Evolutionary conservation across 352 stramenopile genomes (phyloP).

Genomic region (Globisporangium irregulare): DNA sequence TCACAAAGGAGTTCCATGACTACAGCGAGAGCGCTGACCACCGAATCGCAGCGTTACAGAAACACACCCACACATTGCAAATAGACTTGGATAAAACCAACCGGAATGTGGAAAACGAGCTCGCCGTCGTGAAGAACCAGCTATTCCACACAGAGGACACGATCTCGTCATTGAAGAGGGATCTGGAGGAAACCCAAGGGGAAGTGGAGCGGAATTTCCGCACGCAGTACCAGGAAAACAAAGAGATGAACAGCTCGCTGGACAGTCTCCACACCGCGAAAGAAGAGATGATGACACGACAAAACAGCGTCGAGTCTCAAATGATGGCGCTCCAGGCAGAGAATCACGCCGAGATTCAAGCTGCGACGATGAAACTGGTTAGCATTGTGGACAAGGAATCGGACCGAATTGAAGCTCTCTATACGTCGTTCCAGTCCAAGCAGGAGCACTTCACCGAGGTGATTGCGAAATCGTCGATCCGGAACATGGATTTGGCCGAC

Average conservation of each 20-base stretch:
- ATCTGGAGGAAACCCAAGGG: constrained; percentile 56
- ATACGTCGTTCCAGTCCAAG: constrained; percentile 76
- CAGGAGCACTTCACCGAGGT: constrained; percentile 81
- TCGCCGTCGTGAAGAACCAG: constrained; percentile 65
- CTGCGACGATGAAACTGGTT: constrained; percentile 56
- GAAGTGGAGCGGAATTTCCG: constrained; percentile 58
- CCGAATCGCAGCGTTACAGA: constrained; percentile 37
- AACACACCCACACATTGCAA: constrained; percentile 35
- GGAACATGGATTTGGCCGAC: constrained; percentile 77
- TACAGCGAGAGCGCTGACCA: constrained; percentile 44
- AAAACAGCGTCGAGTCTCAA: constrained; percentile 57
- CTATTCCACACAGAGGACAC: constrained; percentile 75
- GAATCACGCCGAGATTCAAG: constrained; percentile 72
- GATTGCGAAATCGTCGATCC: constrained; percentile 68
- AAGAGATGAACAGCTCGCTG: constrained; percentile 35
- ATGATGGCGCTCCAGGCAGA: constrained; percentile 70
- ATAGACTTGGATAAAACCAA: constrained; percentile 46
- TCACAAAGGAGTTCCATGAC: constrained; percentile 44
- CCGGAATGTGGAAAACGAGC: constrained; percentile 58
- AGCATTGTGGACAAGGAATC: constrained; percentile 80
- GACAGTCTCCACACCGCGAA: constrained; percentile 40
- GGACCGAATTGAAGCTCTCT: constrained; percentile 75
- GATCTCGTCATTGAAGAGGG: constrained; percentile 49
- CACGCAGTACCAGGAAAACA: constrained; percentile 57
- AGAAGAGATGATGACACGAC: constrained; percentile 46